Conservation (phyloP, 306 rosid genomes). For the Betula pendula region DNA sequence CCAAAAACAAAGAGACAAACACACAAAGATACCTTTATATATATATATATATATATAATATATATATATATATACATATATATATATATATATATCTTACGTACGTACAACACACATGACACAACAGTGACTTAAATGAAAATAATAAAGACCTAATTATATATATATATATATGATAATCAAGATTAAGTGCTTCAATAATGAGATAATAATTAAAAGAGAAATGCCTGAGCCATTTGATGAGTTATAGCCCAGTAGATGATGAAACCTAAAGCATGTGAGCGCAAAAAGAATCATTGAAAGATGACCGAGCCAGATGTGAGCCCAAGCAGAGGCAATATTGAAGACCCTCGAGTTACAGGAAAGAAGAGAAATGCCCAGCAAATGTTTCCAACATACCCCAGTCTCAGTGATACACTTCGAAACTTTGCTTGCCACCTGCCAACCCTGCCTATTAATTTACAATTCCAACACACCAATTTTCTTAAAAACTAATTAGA, state of each 20-base stretch:
- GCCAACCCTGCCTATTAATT: not conserved
- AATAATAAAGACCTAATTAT: too few species aligned
- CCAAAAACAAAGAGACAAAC: constrained; percentile 2
- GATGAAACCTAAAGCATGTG: constrained; percentile 55
- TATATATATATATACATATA: too few species aligned
- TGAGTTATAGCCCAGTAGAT: constrained; percentile 60
- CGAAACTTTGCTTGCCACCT: constrained; percentile 73
- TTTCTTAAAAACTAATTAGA: too few species aligned
- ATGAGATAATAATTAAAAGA: not conserved
- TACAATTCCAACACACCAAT: not conserved
- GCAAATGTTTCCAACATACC: constrained; percentile 66
- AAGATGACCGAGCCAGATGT: constrained; percentile 72
- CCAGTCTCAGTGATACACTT: constrained; percentile 65
- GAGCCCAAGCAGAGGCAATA: constrained; percentile 58
- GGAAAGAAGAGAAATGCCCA: constrained; percentile 85
- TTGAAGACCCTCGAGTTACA: constrained; percentile 61
- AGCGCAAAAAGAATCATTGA: constrained; percentile 57
- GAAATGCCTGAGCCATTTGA: constrained; percentile 44
- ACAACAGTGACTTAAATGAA: too few species aligned
- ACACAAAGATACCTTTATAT: too few species aligned
- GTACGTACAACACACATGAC: too few species aligned
- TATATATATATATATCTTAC: too few species aligned
- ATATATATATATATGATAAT: not conserved
- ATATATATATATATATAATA: too few species aligned
- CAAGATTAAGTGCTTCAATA: not conserved